Base-by-base conservation (phyloP, 78 protist species). In the Dictyostelium citrinum region DNA sequence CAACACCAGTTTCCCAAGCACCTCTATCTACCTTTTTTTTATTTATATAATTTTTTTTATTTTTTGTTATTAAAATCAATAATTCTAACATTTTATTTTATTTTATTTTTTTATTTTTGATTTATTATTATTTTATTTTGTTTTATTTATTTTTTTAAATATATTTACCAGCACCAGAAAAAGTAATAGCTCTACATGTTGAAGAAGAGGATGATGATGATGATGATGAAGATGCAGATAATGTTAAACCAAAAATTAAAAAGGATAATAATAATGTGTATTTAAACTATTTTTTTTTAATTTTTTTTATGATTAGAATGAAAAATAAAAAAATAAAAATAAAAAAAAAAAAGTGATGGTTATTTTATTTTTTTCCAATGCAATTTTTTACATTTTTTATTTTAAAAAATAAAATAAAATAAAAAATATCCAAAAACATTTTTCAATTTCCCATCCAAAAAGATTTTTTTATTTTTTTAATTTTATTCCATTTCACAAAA, bases 1-100 rank as follows among this genome's bases (percentile, higher is more conserved):
- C n/a, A 29, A 68, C 76, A 24, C 76, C 76, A 14, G 76, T 68
- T 29, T 68, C 76, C 76, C 76, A 68, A 14, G 76, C 76, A 68
- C 76, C 76, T 29, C 76, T 24, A 29, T 68, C 41, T n/a, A 31
- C 35, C 31, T 61, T 8, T 24, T 60, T 51, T 49, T 49, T 7
- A 14, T 49, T 14, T 49, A 14, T 14, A 14, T 49, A 14, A 14
- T 49, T 14, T 49, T 49, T 14, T 49, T 49, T 14, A 14, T 49
- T 14, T 49, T 49, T 16, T 49, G 43, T 39, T n/a, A n/a, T n/a
- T n/a, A n/a, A n/a, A n/a, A n/a, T n/a, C n/a, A n/a, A n/a, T n/a
- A n/a, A n/a, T n/a, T n/a, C n/a, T n/a, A n/a, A n/a, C n/a, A n/a
- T n/a, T n/a, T n/a, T n/a, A n/a, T n/a, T n/a, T n/a, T n/a, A n/a